A percentile compares a stretch with the other conserved stretches of the same genome.
Evolutionary conservation across 495 filamentous ascomycete genomes (phyloP).

Genomic region (Hypoxylon fragiforme): DNA sequence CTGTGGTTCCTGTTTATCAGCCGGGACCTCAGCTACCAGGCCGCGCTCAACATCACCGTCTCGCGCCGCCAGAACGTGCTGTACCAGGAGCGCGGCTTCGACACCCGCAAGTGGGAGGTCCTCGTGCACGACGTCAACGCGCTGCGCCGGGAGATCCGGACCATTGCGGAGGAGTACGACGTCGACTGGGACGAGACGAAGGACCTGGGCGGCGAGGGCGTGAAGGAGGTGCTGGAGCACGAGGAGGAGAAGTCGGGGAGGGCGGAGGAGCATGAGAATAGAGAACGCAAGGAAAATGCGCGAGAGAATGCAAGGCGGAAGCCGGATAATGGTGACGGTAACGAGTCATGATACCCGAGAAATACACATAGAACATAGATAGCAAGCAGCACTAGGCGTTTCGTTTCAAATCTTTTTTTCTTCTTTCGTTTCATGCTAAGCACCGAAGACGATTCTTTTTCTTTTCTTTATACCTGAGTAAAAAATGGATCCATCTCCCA

Average conservation of each 20-base stretch:
- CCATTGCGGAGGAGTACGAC: conserved; percentile 84
- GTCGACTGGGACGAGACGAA: conserved; percentile 88
- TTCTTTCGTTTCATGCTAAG: background rate
- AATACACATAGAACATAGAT: conserved; percentile 21
- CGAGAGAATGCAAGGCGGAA: conserved; percentile 51
- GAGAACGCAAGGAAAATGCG: conserved; percentile 50
- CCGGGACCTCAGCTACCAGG: conserved; percentile 82
- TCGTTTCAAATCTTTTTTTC: background rate
- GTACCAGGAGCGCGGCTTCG: conserved; percentile 75
- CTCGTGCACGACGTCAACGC: conserved; percentile 82
- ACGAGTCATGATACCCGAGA: conserved; percentile 32
- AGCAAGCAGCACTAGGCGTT: background rate
- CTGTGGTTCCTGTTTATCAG: conserved; percentile 94
- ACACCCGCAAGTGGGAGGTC: conserved; percentile 73
- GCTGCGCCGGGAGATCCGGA: conserved; percentile 77
- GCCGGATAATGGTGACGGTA: conserved; percentile 36
- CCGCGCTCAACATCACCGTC: conserved; percentile 84
- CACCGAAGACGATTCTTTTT: no score
- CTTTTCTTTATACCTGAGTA: conserved; percentile 18
- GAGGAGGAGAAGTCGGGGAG: conserved; percentile 52
- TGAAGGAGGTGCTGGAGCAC: conserved; percentile 70
- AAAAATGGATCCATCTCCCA: background rate
- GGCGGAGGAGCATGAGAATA: conserved; percentile 50
- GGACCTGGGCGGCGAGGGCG: conserved; percentile 75
- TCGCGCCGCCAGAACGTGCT: conserved; percentile 74